phyloP scores from a whole-genome alignment of 306 rosid species.

The Vigna trinervia region DNA sequence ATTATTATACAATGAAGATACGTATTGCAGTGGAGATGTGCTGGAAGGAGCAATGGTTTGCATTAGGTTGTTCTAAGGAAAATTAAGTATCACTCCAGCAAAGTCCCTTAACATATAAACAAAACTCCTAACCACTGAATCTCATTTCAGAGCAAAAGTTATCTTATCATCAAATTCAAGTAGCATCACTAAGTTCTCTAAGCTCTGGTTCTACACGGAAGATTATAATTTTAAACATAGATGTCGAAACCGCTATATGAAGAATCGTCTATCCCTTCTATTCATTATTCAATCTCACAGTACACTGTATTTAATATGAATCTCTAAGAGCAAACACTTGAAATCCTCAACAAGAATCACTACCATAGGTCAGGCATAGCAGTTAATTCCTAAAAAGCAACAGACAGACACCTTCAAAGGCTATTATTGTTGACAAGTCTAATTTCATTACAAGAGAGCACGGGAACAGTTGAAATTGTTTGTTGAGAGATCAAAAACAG shows the following conservation, averaged over 20 bases:
- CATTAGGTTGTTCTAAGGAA: not conserved
- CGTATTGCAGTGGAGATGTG: not conserved
- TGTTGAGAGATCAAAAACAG: not conserved
- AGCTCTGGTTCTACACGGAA: not conserved
- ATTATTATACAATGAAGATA: not conserved
- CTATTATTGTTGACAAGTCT: constrained; percentile 13
- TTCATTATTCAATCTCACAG: not conserved
- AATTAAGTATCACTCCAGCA: constrained; percentile 10
- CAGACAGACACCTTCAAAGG: not conserved
- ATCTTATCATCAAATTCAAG: not conserved
- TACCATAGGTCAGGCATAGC: not conserved
- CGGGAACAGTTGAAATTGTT: not conserved
- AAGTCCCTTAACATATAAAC: constrained; percentile 12
- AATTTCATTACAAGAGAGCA: not conserved
- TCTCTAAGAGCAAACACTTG: not conserved
- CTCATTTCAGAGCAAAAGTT: not conserved
- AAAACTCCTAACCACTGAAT: not conserved
- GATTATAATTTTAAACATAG: not conserved
- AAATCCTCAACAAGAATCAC: constrained; percentile 26
- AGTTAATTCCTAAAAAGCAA: not conserved
- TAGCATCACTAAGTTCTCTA: not conserved
- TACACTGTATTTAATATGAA: not conserved
- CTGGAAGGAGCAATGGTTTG: constrained; percentile 1
- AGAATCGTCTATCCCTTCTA: not conserved
- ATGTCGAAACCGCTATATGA: constrained; percentile 26